Conservation (phyloP, 768 basidiomycete genomes). For the Leccinum aurantiacum region DNA sequence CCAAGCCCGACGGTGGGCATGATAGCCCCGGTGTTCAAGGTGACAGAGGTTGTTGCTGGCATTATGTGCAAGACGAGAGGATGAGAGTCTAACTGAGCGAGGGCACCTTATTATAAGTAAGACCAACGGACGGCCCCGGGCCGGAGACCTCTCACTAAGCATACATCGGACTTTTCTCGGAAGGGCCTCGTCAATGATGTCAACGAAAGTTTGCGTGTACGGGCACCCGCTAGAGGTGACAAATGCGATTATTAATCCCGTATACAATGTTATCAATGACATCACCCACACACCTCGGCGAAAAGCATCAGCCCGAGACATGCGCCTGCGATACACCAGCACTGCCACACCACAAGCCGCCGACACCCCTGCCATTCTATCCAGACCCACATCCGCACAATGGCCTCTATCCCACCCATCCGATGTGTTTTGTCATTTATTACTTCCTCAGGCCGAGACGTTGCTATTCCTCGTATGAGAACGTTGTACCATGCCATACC, state of each 20-base stretch:
- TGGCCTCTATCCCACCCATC: conserved; percentile 37
- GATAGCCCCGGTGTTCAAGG: conserved; percentile 71
- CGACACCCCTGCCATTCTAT: conserved; percentile 13
- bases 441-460: conserved; percentile 8
- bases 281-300: neutral
- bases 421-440: conserved; percentile 1
- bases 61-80: conserved; percentile 17
- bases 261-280: neutral
- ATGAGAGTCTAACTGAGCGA: neutral
- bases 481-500: conserved; percentile 68
- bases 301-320: neutral
- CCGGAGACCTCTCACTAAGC: neutral
- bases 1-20: conserved; percentile 77
- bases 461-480: conserved; percentile 52
- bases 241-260: neutral
- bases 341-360: conserved; percentile 5
- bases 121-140: neutral
- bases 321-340: neutral
- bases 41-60: conserved; percentile 50
- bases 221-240: neutral
- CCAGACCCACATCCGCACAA: conserved; percentile 53
- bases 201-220: neutral
- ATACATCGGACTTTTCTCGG: conserved; percentile 8
- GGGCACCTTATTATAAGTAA: neutral
- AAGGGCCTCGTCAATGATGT: neutral